Base-by-base conservation (phyloP, 1,139 yeast species). In the Debaryomyces sp. region DNA sequence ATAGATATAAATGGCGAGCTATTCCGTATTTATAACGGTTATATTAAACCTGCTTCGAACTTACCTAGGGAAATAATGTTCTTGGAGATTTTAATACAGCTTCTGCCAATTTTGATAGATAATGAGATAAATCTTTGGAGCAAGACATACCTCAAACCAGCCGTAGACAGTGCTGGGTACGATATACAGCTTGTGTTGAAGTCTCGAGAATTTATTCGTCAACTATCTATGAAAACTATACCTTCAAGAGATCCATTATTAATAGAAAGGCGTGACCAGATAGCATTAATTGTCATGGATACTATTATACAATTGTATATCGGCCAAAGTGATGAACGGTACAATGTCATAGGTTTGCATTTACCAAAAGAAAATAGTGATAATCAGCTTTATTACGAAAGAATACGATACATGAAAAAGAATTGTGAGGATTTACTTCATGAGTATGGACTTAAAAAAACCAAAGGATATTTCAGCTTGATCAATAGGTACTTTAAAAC, bases 141-240 rank as follows among this genome's bases (percentile, higher is more conserved):
- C 45, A 68, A 69, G 40, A 70, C 78, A n/a, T 78, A 81, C 55
- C 62, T 78, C 8, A 68, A 68, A 21, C 81, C 84, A 0, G 85
- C 88, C 0, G 68, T 84, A 2, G 86, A 85, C 59, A 81, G 87
- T 41, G 86, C 86, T 0, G 87, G 88, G 2, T 73, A 57, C 48
- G 77, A 75, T 51, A 50, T 63, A 10, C 52, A 53, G 24, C 72
- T 73, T 41, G 84, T 82, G 0, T 65, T 64, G 7, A 70, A 73
- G 34, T 58, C 84, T 6, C 62, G 81, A 35, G 66, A 67, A 8
- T 72, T 84, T 32, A 59, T 85, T 12, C 50, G 60, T 15, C 62
- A 64, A 2, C 64, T 80, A 8, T 57, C 76, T 15, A 50, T 59
- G 9, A 56, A 60, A 45, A 53, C 59, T 4, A 57, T 56, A 37